phyloP scores from a whole-genome alignment of 768 basidiomycete genomes.

The Terana coerulea region DNA sequence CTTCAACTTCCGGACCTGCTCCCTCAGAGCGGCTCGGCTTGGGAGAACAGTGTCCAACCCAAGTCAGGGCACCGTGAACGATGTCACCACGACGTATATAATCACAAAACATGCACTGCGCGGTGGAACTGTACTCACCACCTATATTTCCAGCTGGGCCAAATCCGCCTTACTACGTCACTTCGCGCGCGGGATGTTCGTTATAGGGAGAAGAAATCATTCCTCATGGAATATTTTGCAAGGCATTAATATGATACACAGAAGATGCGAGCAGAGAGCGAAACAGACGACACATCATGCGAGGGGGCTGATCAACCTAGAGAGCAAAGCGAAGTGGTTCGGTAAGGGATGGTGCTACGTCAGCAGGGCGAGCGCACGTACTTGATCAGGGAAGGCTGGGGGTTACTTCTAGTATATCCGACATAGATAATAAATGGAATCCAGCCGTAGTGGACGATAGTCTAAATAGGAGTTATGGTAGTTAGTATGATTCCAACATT shows the following conservation, averaged over 20 bases:
- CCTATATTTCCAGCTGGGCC: not conserved
- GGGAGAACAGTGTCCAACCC: not conserved
- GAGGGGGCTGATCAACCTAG: constrained; percentile 89
- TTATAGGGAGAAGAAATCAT: constrained; percentile 6
- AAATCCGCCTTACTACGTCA: constrained; percentile 9
- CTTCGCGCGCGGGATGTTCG: not conserved
- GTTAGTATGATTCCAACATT: no score
- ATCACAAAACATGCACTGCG: no score
- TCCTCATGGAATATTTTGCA: constrained; percentile 11
- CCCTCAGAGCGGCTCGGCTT: constrained; percentile 41
- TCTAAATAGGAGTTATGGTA: no score
- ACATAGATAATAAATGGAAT: constrained; percentile 96
- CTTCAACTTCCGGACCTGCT: constrained; percentile 54
- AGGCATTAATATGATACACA: constrained; percentile 11
- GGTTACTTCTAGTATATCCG: constrained; percentile 89
- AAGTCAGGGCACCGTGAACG: constrained; percentile 20
- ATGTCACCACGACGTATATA: constrained; percentile 68
- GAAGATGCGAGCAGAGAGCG: constrained; percentile 8
- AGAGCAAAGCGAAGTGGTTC: constrained; percentile 4
- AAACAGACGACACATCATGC: constrained; percentile 52
- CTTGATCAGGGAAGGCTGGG: constrained; percentile 95
- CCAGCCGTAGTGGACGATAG: constrained; percentile 91
- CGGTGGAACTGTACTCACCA: not conserved
- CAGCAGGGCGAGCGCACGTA: constrained; percentile 38
- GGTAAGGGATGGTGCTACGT: not conserved